Percentiles rank a stretch among this genome's conserved stretches.
These are phyloP conservation scores for Hericium coralloides DNA, from an alignment of 768 basidiomycete species.

Conservation along the genomic window DNA sequence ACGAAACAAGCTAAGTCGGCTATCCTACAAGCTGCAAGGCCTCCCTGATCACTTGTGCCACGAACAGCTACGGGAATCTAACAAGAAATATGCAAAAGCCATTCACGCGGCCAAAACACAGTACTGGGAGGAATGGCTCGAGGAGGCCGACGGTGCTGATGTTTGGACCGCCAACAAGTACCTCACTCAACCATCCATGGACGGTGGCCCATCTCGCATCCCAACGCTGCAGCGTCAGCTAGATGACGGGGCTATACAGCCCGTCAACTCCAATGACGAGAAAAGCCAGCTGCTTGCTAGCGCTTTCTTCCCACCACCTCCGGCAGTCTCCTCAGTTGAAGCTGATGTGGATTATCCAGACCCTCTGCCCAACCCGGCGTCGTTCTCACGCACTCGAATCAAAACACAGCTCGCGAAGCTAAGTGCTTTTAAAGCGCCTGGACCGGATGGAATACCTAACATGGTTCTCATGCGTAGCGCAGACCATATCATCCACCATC, in stretches of 20 bases:
- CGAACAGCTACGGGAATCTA: background rate
- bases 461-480: conserved; percentile 21
- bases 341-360: conserved; percentile 18
- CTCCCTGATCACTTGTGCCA: conserved; percentile 1
- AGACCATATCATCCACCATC: conserved; percentile 17
- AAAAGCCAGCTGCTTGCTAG: conserved; percentile 13
- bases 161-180: conserved; percentile 16
- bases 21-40: background rate
- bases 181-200: background rate
- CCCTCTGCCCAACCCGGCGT: background rate
- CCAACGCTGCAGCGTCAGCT: conserved; percentile 6
- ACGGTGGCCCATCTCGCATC: conserved; percentile 12
- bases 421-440: conserved; percentile 26
- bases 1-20: background rate
- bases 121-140: conserved; percentile 19
- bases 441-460: conserved; percentile 24
- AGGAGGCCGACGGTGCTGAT: conserved; percentile 2
- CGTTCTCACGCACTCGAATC: conserved; percentile 21
- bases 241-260: background rate
- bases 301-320: conserved; percentile 22
- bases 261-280: conserved; percentile 1
- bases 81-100: conserved; percentile 6
- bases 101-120: conserved; percentile 16
- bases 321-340: background rate
- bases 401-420: conserved; percentile 18